A percentile compares a stretch with the other conserved stretches of the same genome.
These are phyloP conservation scores for Mentha longifolia DNA, from an alignment of 257 asterid species.

Conservation along the genomic window DNA sequence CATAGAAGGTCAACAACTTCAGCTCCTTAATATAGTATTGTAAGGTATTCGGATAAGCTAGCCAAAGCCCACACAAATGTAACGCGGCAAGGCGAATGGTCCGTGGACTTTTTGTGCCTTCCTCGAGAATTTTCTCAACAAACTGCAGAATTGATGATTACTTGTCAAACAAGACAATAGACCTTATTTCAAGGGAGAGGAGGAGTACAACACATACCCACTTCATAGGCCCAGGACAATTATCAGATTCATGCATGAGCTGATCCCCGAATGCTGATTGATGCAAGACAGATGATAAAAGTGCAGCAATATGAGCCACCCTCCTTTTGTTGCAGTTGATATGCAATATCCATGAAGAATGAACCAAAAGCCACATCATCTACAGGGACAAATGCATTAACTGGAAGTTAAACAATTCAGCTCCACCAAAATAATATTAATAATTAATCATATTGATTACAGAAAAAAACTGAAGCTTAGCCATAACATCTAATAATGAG, in stretches of 20 bases:
- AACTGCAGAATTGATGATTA: constrained; percentile 53
- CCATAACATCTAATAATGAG: not conserved
- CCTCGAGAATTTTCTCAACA: constrained; percentile 82
- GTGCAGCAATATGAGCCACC: constrained; percentile 98
- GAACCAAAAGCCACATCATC: constrained; percentile 95
- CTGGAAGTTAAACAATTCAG: constrained; percentile 14
- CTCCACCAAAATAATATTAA: not conserved
- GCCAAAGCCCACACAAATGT: constrained; percentile 94
- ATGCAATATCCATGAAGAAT: constrained; percentile 88
- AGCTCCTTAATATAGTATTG: constrained; percentile 81
- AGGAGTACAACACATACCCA: constrained; percentile 58
- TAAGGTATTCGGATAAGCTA: constrained; percentile 67
- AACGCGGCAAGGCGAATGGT: constrained; percentile 91
- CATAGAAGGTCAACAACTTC: constrained; percentile 81
- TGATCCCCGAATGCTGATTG: constrained; percentile 70
- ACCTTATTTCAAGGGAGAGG: constrained; percentile 27
- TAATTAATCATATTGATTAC: not conserved
- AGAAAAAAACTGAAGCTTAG: constrained; percentile 10
- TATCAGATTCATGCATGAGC: constrained; percentile 69
- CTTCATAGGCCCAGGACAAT: constrained; percentile 82
- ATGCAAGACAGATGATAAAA: constrained; percentile 86
- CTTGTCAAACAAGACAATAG: constrained; percentile 15
- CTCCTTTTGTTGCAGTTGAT: constrained; percentile 91
- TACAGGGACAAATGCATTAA: constrained; percentile 31
- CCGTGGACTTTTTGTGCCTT: constrained; percentile 96